phyloP scores from a whole-genome alignment of 140 eudicot genomes.

The Oenanthe javanica region DNA sequence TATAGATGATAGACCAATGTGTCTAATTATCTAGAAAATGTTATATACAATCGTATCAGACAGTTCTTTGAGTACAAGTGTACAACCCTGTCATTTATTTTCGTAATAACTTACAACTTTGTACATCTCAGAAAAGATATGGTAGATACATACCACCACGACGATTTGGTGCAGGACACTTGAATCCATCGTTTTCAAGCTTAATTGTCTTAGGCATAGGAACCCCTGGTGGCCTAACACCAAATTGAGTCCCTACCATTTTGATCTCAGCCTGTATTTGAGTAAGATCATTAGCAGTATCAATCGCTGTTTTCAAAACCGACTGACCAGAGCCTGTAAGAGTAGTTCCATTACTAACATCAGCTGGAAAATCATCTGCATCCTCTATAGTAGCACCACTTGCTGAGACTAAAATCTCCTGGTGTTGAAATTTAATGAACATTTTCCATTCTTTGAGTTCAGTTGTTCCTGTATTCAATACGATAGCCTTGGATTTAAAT shows the following conservation, averaged over 20 bases:
- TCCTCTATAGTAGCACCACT: conserved; percentile 15
- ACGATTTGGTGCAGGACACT: conserved; percentile 9
- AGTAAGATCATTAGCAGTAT: conserved; percentile 18
- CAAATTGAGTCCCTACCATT: conserved; percentile 19
- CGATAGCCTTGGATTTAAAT: conserved; percentile 18
- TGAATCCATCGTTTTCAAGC: conserved; percentile 12
- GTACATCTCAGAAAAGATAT: neutral
- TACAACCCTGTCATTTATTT: neutral
- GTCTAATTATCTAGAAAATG: too few species aligned
- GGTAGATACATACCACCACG: neutral
- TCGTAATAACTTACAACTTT: neutral
- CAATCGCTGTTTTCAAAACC: conserved; percentile 14
- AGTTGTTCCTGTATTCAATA: conserved; percentile 26
- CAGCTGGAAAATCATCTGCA: conserved; percentile 20
- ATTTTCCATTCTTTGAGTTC: conserved; percentile 28
- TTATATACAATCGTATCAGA: neutral
- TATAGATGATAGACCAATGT: neutral
- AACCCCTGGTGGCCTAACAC: conserved; percentile 17
- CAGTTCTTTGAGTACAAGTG: neutral
- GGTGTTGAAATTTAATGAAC: conserved; percentile 24
- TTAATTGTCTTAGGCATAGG: conserved; percentile 13
- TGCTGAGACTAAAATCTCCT: conserved; percentile 26
- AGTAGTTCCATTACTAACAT: conserved; percentile 16
- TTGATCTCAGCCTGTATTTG: conserved; percentile 12
- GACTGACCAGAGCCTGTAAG: conserved; percentile 10